Evolutionary conservation across 306 rosid genomes (phyloP), one percentile per base, ranked within the genome.

Genomic region (Canavalia gladiata): DNA sequence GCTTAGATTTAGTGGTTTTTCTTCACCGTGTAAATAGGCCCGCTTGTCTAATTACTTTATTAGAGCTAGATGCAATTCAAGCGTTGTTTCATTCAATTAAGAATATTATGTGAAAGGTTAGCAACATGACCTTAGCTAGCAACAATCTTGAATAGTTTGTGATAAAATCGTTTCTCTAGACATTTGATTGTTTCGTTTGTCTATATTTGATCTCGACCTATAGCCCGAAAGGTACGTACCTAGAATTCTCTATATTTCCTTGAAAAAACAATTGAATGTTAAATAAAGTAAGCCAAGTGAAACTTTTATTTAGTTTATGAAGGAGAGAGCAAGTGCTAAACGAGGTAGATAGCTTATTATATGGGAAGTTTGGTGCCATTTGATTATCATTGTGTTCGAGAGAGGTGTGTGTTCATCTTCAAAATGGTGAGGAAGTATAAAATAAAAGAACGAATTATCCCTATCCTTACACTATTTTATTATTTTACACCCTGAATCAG

Each of bases 331-430:
- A 41, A n/a, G 66, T 42, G 46, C 31, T 59, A 45, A 33, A 49
- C 46, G 60, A 46, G 68, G 34, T 2, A 76, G 6, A 49, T 6
- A 59, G 11, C 72, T 47, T 76, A 76, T 49, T 64, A 28, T 77
- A 64, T 35, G 64, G 10, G 5, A 11, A 60, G 12, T 77, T 64
- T 77, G 81, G 81, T 77, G 52, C 9, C 42, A 37, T 64, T 77
- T 77, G 65, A 51, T 77, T 76, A 34, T 76, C 72, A 51, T n/a
- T 51, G 51, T 37, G n/a, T 59, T 39, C 18, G 35, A 12, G 68
- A 67, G 34, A 78, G 47, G 57, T 67, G 68, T 30, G 47, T 78
- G 82, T 68, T 78, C 76, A 31, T 58, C 83, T 57, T 79, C 77
- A 68, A 43, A 55, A 7, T 0, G 60, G 10, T 66, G 55, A 10